Base-by-base conservation (phyloP, 1,139 yeast species). In the Hansenula sp. region DNA sequence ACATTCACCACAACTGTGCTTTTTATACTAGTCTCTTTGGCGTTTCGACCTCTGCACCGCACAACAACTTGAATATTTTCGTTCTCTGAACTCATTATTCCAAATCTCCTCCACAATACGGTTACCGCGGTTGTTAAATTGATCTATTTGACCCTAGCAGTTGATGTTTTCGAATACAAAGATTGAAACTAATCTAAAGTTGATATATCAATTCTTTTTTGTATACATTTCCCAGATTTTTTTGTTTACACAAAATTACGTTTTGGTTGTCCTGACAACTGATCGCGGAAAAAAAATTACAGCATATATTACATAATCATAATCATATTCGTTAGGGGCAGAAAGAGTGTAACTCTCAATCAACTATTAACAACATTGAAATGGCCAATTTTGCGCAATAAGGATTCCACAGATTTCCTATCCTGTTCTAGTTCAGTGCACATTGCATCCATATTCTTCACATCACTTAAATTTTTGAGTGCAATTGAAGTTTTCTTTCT, bases 11-110 rank as follows among this genome's bases (percentile, higher is more conserved):
- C 82, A 8, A 83, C 81, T 3, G 89, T 82, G 39, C 89, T 79
- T 50, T 83, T 84, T 14, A 84, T 79, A 25, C 69, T 68, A 10
- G 82, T 69, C 55, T 89, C 97, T 39, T 82, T 75, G 31, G 73
- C 70, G 52, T 79, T 87, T 35, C 97, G 69, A 3, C 87, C 95
- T 40, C 97, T 73, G 59, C 97, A 89, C 50, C 97, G 75, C 21
- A 89, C 95, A 3, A 86, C 86, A 21, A 90, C 97, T 52, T 83
- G 83, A 41, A 86, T 84, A 56, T 84, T 75, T 38, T 67, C 55
- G 38, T 50, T 53, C 25, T 53, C 57, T 17, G 49, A 35, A 36
- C 49, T 48, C 56, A 51, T 48, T 13, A 8, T 24, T 7, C 26
- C n/a, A n/a, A n/a, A n/a, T n/a, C n/a, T n/a, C n/a, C n/a, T n/a